Conservation (phyloP, 2,329 filamentous ascomycete species). For the Diaporthe batatas region DNA sequence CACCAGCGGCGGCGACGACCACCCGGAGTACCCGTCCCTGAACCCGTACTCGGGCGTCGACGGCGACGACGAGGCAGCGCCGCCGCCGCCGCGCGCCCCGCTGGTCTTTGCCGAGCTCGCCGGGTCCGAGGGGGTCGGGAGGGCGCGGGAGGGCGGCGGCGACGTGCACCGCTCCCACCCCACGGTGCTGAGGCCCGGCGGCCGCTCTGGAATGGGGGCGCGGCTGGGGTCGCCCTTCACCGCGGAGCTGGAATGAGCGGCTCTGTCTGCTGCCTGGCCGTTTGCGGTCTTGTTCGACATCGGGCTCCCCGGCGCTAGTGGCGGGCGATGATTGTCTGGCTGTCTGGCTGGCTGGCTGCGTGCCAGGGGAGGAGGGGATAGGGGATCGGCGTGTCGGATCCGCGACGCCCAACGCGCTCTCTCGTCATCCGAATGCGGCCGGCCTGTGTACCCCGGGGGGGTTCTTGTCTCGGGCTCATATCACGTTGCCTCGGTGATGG, state of each 20-base stretch:
- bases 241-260: constrained; percentile 37
- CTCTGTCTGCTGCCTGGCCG: no score
- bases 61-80: constrained; percentile 13
- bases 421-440: background rate
- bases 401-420: background rate
- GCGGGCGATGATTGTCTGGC: no score
- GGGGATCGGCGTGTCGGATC: background rate
- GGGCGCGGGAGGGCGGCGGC: background rate
- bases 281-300: background rate
- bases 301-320: background rate
- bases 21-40: constrained; percentile 49
- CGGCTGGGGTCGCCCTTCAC: constrained; percentile 36
- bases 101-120: constrained; percentile 42
- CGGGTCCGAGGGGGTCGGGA: constrained; percentile 3
- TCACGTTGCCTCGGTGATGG: constrained; percentile 10
- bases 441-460: background rate
- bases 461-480: background rate
- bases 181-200: constrained; percentile 34
- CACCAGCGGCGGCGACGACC: constrained; percentile 31
- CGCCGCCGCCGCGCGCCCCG: constrained; percentile 38
- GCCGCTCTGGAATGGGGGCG: constrained; percentile 25
- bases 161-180: constrained; percentile 1
- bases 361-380: constrained; percentile 7
- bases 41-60: constrained; percentile 46
- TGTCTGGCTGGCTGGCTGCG: background rate